A percentile compares a stretch with the other conserved stretches of the same genome.
phyloP scores from a whole-genome alignment of 2,329 filamentous ascomycete genomes.

The Taxawa tesnikishii region DNA sequence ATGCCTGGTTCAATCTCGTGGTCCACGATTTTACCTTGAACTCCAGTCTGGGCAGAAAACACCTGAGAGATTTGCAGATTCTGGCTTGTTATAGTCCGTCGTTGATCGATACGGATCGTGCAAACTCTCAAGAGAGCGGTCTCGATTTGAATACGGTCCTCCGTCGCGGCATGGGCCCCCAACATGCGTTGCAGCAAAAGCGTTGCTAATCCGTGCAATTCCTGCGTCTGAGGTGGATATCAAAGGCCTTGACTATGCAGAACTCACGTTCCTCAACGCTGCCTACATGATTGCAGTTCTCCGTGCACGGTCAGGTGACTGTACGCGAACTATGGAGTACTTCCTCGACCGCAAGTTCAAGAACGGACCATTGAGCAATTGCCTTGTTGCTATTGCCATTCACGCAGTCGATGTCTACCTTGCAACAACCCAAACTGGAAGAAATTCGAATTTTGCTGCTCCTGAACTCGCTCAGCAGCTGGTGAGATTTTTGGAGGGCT shows the following conservation, averaged over 20 bases:
- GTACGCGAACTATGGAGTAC: constrained; percentile 78
- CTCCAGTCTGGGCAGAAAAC: constrained; percentile 59
- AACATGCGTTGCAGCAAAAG: constrained; percentile 70
- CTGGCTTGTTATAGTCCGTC: constrained; percentile 82
- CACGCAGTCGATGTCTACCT: constrained; percentile 72
- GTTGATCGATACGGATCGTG: constrained; percentile 75
- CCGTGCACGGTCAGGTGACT: constrained; percentile 76
- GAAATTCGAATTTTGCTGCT: constrained; percentile 70
- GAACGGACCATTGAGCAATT: constrained; percentile 46
- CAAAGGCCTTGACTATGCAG: constrained; percentile 71
- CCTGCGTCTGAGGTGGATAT: constrained; percentile 70
- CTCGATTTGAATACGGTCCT: constrained; percentile 93
- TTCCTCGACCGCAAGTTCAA: constrained; percentile 84
- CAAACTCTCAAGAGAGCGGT: constrained; percentile 86
- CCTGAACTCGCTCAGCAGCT: constrained; percentile 84
- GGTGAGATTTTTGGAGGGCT: constrained; percentile 70
- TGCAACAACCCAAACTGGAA: constrained; percentile 57
- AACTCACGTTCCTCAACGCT: constrained; percentile 83
- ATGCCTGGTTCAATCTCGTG: constrained; percentile 97
- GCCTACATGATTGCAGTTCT: constrained; percentile 82
- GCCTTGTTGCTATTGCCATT: constrained; percentile 51
- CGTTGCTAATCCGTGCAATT: constrained; percentile 61
- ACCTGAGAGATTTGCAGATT: constrained; percentile 64
- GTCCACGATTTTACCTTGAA: constrained; percentile 78
- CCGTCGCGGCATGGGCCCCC: constrained; percentile 69